These are phyloP conservation scores for Collybia nuda DNA, from an alignment of 768 basidiomycete species.

Conservation along the genomic window DNA sequence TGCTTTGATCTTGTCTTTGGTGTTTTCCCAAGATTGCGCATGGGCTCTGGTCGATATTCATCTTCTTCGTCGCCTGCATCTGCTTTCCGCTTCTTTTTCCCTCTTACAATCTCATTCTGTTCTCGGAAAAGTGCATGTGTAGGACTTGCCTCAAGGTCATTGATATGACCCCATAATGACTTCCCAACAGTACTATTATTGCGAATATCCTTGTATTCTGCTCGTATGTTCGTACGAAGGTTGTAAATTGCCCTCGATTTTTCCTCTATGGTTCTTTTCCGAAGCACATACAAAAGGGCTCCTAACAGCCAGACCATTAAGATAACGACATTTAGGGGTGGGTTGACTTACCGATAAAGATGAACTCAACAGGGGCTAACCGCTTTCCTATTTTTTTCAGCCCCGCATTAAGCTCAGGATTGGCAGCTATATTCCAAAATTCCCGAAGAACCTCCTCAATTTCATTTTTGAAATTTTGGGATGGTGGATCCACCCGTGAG, in stretches of 20 bases:
- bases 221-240: constrained; percentile 57
- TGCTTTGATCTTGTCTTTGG: constrained; percentile 39
- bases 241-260: constrained; percentile 55
- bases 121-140: constrained; percentile 18
- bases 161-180: constrained; percentile 58
- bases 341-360: constrained; percentile 66
- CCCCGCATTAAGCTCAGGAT: constrained; percentile 36
- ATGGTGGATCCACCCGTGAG: constrained; percentile 39
- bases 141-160: constrained; percentile 33
- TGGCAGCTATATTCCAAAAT: constrained; percentile 53
- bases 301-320: constrained; percentile 37
- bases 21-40: constrained; percentile 35
- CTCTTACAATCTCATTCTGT: constrained; percentile 12
- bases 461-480: constrained; percentile 46
- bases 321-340: not conserved
- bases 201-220: constrained; percentile 61
- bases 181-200: constrained; percentile 56
- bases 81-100: constrained; percentile 29
- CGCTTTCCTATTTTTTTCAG: constrained; percentile 57
- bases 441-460: constrained; percentile 54
- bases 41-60: constrained; percentile 48
- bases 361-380: constrained; percentile 75
- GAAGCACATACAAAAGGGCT: constrained; percentile 61
- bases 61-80: constrained; percentile 38
- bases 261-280: constrained; percentile 38